Base-by-base conservation (phyloP, 225 moss, liverwort and hornwort genomes). In the Rhytidiadelphus loreus region DNA sequence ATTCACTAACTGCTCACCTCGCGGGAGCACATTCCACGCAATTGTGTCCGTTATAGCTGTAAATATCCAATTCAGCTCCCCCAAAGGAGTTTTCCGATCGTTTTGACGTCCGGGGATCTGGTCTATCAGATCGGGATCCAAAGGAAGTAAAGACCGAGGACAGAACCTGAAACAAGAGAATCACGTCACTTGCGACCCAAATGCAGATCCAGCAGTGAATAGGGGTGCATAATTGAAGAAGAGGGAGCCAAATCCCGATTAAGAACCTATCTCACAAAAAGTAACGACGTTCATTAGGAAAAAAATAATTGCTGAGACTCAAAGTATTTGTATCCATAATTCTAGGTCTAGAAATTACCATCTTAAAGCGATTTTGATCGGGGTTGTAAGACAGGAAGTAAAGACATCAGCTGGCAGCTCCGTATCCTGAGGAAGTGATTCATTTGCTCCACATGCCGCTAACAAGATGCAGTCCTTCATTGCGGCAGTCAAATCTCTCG, bases 1-100 rank as follows among this genome's bases (percentile, higher is more conserved):
- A 80, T 50, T 60, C 57, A 71, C 66, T 56, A 76, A 63, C 69
- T 84, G 62, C 94, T 91, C 89, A 98, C 98, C 98, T 86, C 96
- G 95, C 44, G 98, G 97, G 37, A 98, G 94, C 37, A 98, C 98
- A 93, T 98, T 98, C 98, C 98, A 98, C 53, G 98, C 98, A 88
- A 98, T 98, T 46, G 98, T 98, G 84, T 98, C 98, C 58, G 98
- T 98, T 55, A 98, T 93, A 52, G 98, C 97, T 72, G 97, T 98
- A 85, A 98, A 98, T 83, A 98, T 98, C 98, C 98, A 98, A 89
- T 98, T 98, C 86, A 97, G 85, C 89, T 98, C 98, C 87, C 98
- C 97, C 56, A 98, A 87, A 39, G 96, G 98, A 79, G 97, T 98
- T 88, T 96, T 98, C 73, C 98, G 91, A 89, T 98, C 98, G 84